phyloP scores from a whole-genome alignment of 2,329 filamentous ascomycete species.

The Sclerotinia spermophila region DNA sequence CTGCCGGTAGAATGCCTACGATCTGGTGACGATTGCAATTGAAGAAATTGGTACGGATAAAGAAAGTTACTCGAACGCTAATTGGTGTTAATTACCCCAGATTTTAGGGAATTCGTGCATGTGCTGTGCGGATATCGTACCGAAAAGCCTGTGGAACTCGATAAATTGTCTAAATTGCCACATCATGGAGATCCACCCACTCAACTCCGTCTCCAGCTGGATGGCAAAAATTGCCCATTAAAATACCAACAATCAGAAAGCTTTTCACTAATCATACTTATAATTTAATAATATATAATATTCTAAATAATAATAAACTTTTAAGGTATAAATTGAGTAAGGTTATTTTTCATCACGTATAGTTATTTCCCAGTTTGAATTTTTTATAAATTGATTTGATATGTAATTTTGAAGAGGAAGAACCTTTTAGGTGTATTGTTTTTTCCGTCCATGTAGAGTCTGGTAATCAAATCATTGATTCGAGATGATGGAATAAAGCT shows the following conservation, averaged over 20 bases:
- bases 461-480: background rate
- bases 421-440: too few relatives aligned
- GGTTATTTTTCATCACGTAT: too few relatives aligned
- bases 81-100: constrained; percentile 11
- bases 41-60: background rate
- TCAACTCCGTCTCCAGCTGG: constrained; percentile 4
- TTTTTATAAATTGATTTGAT: too few relatives aligned
- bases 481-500: background rate
- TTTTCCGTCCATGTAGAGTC: too few relatives aligned
- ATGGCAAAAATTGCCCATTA: too few relatives aligned
- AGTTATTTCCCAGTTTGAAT: too few relatives aligned
- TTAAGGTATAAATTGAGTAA: too few relatives aligned
- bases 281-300: too few relatives aligned
- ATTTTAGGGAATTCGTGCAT: constrained; percentile 6
- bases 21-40: constrained; percentile 4
- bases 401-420: too few relatives aligned
- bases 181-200: background rate
- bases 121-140: constrained; percentile 12
- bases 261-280: too few relatives aligned
- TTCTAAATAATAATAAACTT: too few relatives aligned
- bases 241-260: too few relatives aligned
- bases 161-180: background rate
- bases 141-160: constrained; percentile 6
- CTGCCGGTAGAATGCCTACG: background rate
- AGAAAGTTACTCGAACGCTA: background rate